Conservation (phyloP, 2,329 filamentous ascomycete species). For the Trematosphaeria pertusa region DNA sequence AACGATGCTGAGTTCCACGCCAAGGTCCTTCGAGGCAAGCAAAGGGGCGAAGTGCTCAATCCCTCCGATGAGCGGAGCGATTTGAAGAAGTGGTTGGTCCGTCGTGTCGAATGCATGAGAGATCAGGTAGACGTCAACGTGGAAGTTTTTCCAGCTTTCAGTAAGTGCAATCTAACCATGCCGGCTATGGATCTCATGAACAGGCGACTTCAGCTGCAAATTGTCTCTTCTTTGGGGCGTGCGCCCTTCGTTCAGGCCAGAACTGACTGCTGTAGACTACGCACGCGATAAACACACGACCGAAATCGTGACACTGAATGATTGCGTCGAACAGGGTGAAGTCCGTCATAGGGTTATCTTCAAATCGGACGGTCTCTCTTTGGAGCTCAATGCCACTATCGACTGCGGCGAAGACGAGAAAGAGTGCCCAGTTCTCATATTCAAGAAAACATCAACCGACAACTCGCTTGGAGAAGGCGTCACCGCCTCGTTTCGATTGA, state of each 20-base stretch:
- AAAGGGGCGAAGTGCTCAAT: slow-evolving; percentile 30
- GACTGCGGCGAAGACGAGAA: slow-evolving; percentile 64
- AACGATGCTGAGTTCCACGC: slow-evolving; percentile 53
- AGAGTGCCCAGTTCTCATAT: slow-evolving; percentile 61
- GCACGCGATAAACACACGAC: slow-evolving; percentile 68
- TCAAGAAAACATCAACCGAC: slow-evolving; percentile 60
- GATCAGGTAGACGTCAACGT: slow-evolving; percentile 70
- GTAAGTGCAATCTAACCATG: slow-evolving; percentile 10
- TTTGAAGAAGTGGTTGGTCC: slow-evolving; percentile 73
- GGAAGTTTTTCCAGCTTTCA: slow-evolving; percentile 68
- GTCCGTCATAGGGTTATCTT: slow-evolving; percentile 60
- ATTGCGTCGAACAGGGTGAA: slow-evolving; percentile 18
- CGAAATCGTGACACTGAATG: slow-evolving; percentile 55
- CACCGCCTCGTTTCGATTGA: slow-evolving; percentile 64
- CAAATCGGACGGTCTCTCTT: slow-evolving; percentile 62
- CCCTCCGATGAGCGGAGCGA: slow-evolving; percentile 27
- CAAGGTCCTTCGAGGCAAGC: slow-evolving; percentile 29
- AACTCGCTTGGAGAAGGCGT: slow-evolving; percentile 69
- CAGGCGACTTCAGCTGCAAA: no score
- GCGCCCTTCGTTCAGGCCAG: no score
- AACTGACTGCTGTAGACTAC: slow-evolving; percentile 58
- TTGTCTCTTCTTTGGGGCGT: no score
- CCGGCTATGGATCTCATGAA: no score
- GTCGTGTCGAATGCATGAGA: slow-evolving; percentile 75
- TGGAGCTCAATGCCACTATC: slow-evolving; percentile 73